Base-by-base conservation (phyloP, 2,329 filamentous ascomycete species). In the Epichloe festucae region DNA sequence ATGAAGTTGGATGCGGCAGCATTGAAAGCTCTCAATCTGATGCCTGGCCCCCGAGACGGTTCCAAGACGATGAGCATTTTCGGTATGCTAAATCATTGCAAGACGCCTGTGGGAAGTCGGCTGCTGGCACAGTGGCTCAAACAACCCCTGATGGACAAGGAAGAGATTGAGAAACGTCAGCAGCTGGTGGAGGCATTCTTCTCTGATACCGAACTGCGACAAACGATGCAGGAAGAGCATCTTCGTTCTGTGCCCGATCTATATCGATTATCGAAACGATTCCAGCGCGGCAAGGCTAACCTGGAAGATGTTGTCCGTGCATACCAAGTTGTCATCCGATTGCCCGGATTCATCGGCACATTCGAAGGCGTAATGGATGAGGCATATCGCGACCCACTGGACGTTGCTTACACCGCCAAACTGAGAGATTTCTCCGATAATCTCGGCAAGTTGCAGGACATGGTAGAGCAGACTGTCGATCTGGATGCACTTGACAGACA, bases 1-100 rank as follows among this genome's bases (percentile, higher is more conserved):
- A 98, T 98, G 93, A 98, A 96, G 69, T 76, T 98, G 4, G 93
- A 98, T 67, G 89, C 94, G 0, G 89, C 93, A 1, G 93, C 93
- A 0, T 73, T 98, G 43, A 91, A 94, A 62, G 93, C 93, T 0
- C 76, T 98, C 50, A 98, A 98, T 61, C 77, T 98, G 39, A 97
- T 98, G 90, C 94, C 93, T 5, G 91, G 93, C 5, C 88, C 0
- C 0, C 82, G 89, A 57, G 93, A 98, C 63, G 93, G 93, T 2
- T 80, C 89, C n/a, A 97, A 96, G 72, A 94, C 82, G 1, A 98
- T 98, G 93, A 97, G 90, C 63, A 67, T 98, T 49, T 98, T 87
- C 60, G 93, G 93, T 0, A 73, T 98, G 17, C 74, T 98, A 42
- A 97, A 98, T 61, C 90, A 97, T 67, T 98, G 93, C 81, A 97